Evolutionary conservation across 352 stramenopile genomes (phyloP), one percentile per base, ranked within the genome.

Genomic region (Pythium rishiriense): DNA sequence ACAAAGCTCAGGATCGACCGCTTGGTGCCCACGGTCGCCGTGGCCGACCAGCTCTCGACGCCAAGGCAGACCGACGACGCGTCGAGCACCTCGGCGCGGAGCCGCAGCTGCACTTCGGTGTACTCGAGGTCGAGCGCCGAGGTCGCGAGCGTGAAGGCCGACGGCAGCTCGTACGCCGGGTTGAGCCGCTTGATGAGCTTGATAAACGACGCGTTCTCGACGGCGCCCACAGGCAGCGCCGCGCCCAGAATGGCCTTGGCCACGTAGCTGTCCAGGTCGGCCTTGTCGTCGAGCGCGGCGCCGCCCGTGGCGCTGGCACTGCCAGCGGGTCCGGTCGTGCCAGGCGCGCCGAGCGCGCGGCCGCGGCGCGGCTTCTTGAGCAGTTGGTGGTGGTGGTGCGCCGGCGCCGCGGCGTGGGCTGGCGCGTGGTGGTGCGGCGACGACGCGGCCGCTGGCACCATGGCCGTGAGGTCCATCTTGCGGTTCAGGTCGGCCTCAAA

Each of bases 101-200:
- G 68, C 56, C 82, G 82, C 28, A 80, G 69, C 66, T 88, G 79
- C 54, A 82, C 72, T 25, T 84, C 75, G 7, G 76, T 76, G 70
- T 85, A 89, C 63, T 89, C 81, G 15, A 81, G 62, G 61, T 90
- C 79, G 17, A 92, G 74, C 22, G 73, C 62, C 12, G 76, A 69
- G 35, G 78, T 87, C 24, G 75, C 66, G 24, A 90, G 70, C 35
- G 70, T 59, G 41, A 82, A 83, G 0, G 76, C 77, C 56, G 76
- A 84, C 4, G 78, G 78, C 2, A 74, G 62, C 8, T 83, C 77
- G 66, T 88, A 88, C 29, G 48, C 33, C 4, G 78, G 72, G 41
- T 76, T 74, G 68, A 90, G 65, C 19, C 74, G 75, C 69, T 90
- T 90, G 31, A 90, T 64, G 62, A 93, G 61, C 58, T 85, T 75